Evolutionary conservation across 2,329 filamentous ascomycete species (phyloP).

Genomic region (Colletotrichum shisoi): DNA sequence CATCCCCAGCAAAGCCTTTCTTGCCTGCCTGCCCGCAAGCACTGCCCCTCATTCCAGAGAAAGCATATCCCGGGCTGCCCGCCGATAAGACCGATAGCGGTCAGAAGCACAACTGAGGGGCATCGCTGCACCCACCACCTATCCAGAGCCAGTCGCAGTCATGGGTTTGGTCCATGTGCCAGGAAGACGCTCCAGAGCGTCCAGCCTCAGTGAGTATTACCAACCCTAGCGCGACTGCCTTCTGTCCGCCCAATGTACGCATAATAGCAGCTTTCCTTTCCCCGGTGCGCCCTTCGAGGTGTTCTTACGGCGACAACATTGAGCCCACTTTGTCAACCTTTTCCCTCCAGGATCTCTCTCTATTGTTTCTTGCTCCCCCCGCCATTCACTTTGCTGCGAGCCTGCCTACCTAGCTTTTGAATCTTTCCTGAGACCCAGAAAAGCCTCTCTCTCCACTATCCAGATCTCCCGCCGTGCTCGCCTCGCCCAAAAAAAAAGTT

Average conservation of each 20-base stretch:
- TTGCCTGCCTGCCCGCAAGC: slow-evolving; percentile 11
- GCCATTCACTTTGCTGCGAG: background rate
- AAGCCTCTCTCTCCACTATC: slow-evolving; percentile 27
- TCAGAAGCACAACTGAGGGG: slow-evolving; percentile 31
- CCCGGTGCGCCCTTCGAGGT: slow-evolving; percentile 18
- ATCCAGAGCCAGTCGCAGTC: slow-evolving; percentile 39
- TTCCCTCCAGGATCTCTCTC: background rate
- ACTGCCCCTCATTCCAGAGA: slow-evolving; percentile 37
- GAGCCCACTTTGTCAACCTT: slow-evolving; percentile 19
- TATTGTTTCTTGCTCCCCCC: background rate
- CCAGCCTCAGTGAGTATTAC: slow-evolving; percentile 39
- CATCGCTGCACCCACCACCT: slow-evolving; percentile 32
- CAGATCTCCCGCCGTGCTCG: slow-evolving; percentile 24
- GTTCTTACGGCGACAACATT: slow-evolving; percentile 13
- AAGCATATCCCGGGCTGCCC: slow-evolving; percentile 31
- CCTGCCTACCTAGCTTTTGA: slow-evolving; percentile 10
- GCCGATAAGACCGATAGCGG: slow-evolving; percentile 39
- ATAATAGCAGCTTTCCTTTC: slow-evolving; percentile 30
- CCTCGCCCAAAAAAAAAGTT: slow-evolving; percentile 31
- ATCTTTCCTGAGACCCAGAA: slow-evolving; percentile 16
- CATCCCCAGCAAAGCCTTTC: slow-evolving; percentile 18
- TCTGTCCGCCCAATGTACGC: slow-evolving; percentile 22
- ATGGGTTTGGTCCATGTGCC: slow-evolving; percentile 42
- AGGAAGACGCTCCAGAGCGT: slow-evolving; percentile 39
- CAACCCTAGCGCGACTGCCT: slow-evolving; percentile 34